Evolutionary conservation across 2,329 filamentous ascomycete genomes (phyloP).

Genomic region (Tolypocladium endophyticum): DNA sequence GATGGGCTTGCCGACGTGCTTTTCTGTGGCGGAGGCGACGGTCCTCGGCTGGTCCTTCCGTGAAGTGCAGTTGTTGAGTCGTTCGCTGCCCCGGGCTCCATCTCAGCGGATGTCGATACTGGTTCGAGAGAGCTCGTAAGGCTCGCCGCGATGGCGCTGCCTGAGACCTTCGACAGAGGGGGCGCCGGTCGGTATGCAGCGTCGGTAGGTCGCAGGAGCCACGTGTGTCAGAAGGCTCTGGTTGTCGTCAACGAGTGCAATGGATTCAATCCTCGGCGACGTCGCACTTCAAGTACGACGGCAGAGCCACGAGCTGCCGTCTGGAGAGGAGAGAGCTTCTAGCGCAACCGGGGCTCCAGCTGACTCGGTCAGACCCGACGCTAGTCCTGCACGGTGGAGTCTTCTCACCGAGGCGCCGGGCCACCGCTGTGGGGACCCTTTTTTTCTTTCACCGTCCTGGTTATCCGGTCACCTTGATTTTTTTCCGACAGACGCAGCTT

Average conservation of each 20-base stretch:
- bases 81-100: slow-evolving; percentile 21
- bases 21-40: slow-evolving; percentile 3
- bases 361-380: slow-evolving; percentile 5
- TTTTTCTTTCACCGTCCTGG: background rate
- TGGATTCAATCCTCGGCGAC: background rate
- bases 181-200: slow-evolving; percentile 1
- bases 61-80: slow-evolving; percentile 1
- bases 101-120: slow-evolving; percentile 22
- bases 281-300: background rate
- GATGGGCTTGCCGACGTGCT: background rate
- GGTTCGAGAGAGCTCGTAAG: slow-evolving; percentile 6
- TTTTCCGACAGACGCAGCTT: background rate
- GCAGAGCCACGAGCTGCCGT: background rate
- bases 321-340: background rate
- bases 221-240: background rate
- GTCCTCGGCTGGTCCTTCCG: slow-evolving; percentile 8
- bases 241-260: background rate
- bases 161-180: background rate
- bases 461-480: background rate
- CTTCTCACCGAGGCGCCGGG: background rate
- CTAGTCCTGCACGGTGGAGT: slow-evolving; percentile 1
- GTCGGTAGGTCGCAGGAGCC: background rate
- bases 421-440: background rate
- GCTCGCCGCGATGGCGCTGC: background rate
- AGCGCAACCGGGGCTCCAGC: background rate